Percentiles rank a stretch among this genome's conserved stretches.
phyloP scores from a whole-genome alignment of 2,329 filamentous ascomycete genomes.

The Fusarium sp. region DNA sequence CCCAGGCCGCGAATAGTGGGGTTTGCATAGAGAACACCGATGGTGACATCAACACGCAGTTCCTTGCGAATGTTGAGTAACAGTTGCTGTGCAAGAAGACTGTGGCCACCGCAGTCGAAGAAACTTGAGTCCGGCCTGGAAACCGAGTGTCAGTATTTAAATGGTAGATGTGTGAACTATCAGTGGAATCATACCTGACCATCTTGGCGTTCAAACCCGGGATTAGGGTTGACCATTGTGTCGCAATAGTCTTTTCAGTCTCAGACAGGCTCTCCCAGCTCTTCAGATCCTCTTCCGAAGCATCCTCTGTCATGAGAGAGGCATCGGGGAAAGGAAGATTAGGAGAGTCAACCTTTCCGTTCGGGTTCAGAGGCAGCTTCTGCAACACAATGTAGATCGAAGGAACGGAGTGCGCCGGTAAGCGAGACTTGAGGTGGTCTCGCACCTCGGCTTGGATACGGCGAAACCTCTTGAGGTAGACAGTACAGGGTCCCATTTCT shows the following conservation, averaged over 20 bases:
- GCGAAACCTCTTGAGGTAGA: constrained; percentile 58
- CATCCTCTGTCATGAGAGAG: constrained; percentile 54
- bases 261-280: constrained; percentile 62
- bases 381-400: constrained; percentile 39
- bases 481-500: constrained; percentile 54
- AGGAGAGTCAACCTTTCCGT: constrained; percentile 83
- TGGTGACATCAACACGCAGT: constrained; percentile 45
- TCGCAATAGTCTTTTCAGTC: constrained; percentile 54
- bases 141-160: neutral
- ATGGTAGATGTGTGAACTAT: neutral
- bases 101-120: constrained; percentile 54
- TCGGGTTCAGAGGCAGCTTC: constrained; percentile 76
- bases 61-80: constrained; percentile 66
- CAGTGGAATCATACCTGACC: neutral
- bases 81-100: constrained; percentile 74
- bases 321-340: constrained; percentile 81
- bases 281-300: constrained; percentile 51
- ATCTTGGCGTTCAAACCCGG: constrained; percentile 71
- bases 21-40: constrained; percentile 45
- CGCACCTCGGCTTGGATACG: constrained; percentile 59
- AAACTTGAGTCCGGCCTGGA: constrained; percentile 38
- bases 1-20: neutral
- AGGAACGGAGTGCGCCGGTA: constrained; percentile 50
- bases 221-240: constrained; percentile 79
- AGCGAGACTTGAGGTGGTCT: constrained; percentile 35